phyloP scores from a whole-genome alignment of 306 rosid species.

The Begonia peltatifolia region DNA sequence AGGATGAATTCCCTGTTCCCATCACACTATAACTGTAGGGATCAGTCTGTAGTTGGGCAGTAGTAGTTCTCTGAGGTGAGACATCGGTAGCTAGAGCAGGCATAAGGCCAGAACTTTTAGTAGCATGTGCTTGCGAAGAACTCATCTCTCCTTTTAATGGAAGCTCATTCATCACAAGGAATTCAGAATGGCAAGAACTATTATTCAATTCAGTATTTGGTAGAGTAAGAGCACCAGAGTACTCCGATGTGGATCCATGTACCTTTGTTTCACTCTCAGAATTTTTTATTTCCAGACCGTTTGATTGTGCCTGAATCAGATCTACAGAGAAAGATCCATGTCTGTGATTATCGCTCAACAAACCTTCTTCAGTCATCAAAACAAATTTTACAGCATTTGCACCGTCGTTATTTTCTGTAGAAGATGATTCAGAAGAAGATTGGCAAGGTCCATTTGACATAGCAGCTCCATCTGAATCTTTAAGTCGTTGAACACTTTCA shows the following conservation, averaged over 20 bases:
- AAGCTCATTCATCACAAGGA: slow-evolving; percentile 25
- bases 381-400: slow-evolving; percentile 15
- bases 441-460: slow-evolving; percentile 40
- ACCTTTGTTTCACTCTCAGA: slow-evolving; percentile 18
- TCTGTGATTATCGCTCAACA: slow-evolving; percentile 18
- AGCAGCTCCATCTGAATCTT: slow-evolving; percentile 48
- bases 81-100: slow-evolving; percentile 23
- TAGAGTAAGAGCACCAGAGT: slow-evolving; percentile 13
- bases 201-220: slow-evolving; percentile 30
- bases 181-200: slow-evolving; percentile 28
- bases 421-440: slow-evolving; percentile 20
- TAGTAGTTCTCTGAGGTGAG: slow-evolving; percentile 38
- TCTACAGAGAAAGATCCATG: slow-evolving; percentile 21
- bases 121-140: slow-evolving; percentile 29
- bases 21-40: slow-evolving; percentile 25
- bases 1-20: slow-evolving; percentile 20
- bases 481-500: slow-evolving; percentile 35
- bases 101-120: slow-evolving; percentile 24
- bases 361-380: slow-evolving; percentile 27
- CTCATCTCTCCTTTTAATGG: slow-evolving; percentile 25
- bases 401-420: slow-evolving; percentile 25
- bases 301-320: slow-evolving; percentile 20
- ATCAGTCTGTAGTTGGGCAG: slow-evolving; percentile 20
- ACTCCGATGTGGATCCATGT: slow-evolving; percentile 25
- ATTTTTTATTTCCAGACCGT: slow-evolving; percentile 25